Base-by-base conservation (phyloP, 495 filamentous ascomycete genomes). In the Hypoxylon subgilvum region DNA sequence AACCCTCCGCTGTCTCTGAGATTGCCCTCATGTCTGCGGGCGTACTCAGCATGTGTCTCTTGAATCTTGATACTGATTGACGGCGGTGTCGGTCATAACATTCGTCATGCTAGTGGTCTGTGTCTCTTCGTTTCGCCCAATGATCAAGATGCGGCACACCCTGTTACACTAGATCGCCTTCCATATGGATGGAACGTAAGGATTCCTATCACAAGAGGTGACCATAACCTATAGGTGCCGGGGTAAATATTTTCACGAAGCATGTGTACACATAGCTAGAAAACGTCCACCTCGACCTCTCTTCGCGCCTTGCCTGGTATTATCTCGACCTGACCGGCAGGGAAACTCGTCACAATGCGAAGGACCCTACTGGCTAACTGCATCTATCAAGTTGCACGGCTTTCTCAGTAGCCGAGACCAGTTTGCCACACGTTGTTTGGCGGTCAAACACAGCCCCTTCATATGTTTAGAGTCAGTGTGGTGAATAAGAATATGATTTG, bases 341-440 rank as follows among this genome's bases (percentile, higher is more conserved):
- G 3, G 9, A 12, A 34, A 34, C n/a, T n/a, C n/a, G n/a, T n/a
- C n/a, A n/a, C n/a, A n/a, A n/a, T n/a, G n/a, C n/a, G n/a, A n/a
- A n/a, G 53, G 36, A 12, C 10, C 42, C 40, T 40, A 21, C 22
- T 46, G 53, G 54, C 14, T 58, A 58, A 40, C 54, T 58, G 44
- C 61, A 54, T 53, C 21, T 23, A 28, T 40, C 18, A 45, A 10
- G 54, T 64, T 21, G 16, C 49, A 57, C 61, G 31, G 32, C 38
- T 34, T 40, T 41, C 53, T 54, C 54, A 32, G 61, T 54, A 64
- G 54, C 61, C 53, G 61, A 64, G 38, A 64, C 61, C 38, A 48
- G 31, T 44, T 54, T 36, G 61, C 51, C 27, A 50, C 48, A 64
- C 61, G 4, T 38, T 43, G 25, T 13, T 28, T 31, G 17, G 42